Conservation (phyloP, 2,329 filamentous ascomycete species). For the Aspergillus caelatus region DNA sequence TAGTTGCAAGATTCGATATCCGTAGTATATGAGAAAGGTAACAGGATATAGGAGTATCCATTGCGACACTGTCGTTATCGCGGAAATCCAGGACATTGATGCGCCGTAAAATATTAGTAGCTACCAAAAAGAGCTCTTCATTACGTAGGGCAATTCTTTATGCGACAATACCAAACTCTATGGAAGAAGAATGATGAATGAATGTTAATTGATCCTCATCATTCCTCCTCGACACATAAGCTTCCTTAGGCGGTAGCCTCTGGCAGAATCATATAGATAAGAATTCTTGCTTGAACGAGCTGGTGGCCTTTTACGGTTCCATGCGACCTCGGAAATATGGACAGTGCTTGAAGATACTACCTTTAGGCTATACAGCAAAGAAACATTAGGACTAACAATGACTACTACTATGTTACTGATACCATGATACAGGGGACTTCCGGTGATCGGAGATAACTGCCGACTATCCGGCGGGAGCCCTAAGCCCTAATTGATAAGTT, state of each 20-base stretch:
- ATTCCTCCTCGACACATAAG: background rate
- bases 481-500: slow-evolving; percentile 26
- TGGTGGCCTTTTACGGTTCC: background rate
- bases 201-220: background rate
- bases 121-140: background rate
- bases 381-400: background rate
- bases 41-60: slow-evolving; percentile 14
- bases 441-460: slow-evolving; percentile 7
- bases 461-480: slow-evolving; percentile 13
- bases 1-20: slow-evolving; percentile 36
- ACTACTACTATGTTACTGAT: background rate
- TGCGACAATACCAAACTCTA: background rate
- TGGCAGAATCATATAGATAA: background rate
- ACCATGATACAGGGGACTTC: background rate
- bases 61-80: slow-evolving; percentile 9
- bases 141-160: background rate
- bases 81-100: slow-evolving; percentile 18
- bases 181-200: background rate
- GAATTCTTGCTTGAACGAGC: background rate
- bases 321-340: background rate
- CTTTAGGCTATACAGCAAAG: background rate
- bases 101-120: background rate
- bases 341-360: background rate
- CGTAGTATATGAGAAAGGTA: slow-evolving; percentile 22
- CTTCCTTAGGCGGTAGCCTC: background rate